A percentile compares a stretch with the other conserved stretches of the same genome.
Conservation (phyloP, 257 asterid genomes). For the Solanum habrochaites region DNA sequence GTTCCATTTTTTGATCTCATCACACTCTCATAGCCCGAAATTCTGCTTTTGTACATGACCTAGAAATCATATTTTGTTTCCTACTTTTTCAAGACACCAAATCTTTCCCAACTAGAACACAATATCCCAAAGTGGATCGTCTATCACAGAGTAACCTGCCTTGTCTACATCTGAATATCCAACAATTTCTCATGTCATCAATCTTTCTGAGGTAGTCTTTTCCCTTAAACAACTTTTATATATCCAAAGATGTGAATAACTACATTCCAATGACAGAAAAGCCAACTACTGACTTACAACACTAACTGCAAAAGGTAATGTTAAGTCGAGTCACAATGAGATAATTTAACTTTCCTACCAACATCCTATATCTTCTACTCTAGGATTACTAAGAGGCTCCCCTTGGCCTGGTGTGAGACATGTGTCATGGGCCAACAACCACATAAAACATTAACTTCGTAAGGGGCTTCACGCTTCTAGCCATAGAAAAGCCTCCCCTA, state of each 20-base stretch:
- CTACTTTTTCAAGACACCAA: background rate
- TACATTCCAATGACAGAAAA: background rate
- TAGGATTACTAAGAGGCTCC: background rate
- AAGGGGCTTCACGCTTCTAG: background rate
- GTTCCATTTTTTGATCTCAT: background rate
- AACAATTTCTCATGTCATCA: background rate
- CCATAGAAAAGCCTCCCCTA: background rate
- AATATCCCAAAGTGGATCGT: background rate
- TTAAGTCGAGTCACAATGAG: background rate
- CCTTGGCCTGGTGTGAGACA: background rate
- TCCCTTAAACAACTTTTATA: background rate
- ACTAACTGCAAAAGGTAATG: background rate
- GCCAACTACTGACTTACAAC: background rate
- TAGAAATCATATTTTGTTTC: background rate
- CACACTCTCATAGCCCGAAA: background rate
- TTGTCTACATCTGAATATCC: background rate
- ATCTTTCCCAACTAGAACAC: background rate
- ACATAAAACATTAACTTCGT: background rate
- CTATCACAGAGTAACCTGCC: background rate
- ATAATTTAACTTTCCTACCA: background rate
- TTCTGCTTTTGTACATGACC: background rate
- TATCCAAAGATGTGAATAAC: background rate
- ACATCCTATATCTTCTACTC: background rate
- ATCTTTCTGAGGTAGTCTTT: background rate
- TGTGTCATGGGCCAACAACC: background rate